phyloP scores from a whole-genome alignment of 2,329 filamentous ascomycete genomes.

The Fusarium brevicatenulatum region DNA sequence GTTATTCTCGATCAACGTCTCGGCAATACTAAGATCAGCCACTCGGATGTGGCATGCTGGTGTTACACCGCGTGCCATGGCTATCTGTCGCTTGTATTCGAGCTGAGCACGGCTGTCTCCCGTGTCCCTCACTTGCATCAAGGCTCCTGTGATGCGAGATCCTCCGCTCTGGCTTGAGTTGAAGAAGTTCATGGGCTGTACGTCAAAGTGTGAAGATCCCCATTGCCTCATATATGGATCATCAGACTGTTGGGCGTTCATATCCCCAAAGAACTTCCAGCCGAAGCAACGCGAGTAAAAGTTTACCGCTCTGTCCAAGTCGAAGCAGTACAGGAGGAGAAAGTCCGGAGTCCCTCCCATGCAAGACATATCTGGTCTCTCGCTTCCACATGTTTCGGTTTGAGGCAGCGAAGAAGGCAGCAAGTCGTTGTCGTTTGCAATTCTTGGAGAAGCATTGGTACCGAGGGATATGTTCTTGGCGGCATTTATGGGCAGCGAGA shows the following conservation, averaged over 20 bases:
- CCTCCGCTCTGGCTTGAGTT: slow-evolving; percentile 19
- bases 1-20: slow-evolving; percentile 37
- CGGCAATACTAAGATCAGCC: slow-evolving; percentile 37
- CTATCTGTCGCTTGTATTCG: slow-evolving; percentile 25
- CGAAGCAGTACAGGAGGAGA: slow-evolving; percentile 39
- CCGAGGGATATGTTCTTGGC: slow-evolving; percentile 19
- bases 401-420: slow-evolving; percentile 19
- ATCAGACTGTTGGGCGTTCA: slow-evolving; percentile 28
- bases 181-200: slow-evolving; percentile 42
- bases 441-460: slow-evolving; percentile 1
- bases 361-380: slow-evolving; percentile 8
- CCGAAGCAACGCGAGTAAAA: slow-evolving; percentile 42
- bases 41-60: slow-evolving; percentile 40
- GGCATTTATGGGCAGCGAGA: slow-evolving; percentile 8
- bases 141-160: slow-evolving; percentile 32
- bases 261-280: slow-evolving; percentile 39
- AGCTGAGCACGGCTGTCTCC: slow-evolving; percentile 23
- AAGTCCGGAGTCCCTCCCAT: slow-evolving; percentile 36
- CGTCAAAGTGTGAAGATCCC: slow-evolving; percentile 40
- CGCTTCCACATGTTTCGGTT: slow-evolving; percentile 13
- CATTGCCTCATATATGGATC: slow-evolving; percentile 30
- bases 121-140: slow-evolving; percentile 29
- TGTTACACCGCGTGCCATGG: slow-evolving; percentile 23
- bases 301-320: slow-evolving; percentile 33
- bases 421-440: slow-evolving; percentile 12